A percentile compares a stretch with the other conserved stretches of the same genome.
Conservation (phyloP, 225 moss, liverwort and hornwort species). For the Ulota crispa region DNA sequence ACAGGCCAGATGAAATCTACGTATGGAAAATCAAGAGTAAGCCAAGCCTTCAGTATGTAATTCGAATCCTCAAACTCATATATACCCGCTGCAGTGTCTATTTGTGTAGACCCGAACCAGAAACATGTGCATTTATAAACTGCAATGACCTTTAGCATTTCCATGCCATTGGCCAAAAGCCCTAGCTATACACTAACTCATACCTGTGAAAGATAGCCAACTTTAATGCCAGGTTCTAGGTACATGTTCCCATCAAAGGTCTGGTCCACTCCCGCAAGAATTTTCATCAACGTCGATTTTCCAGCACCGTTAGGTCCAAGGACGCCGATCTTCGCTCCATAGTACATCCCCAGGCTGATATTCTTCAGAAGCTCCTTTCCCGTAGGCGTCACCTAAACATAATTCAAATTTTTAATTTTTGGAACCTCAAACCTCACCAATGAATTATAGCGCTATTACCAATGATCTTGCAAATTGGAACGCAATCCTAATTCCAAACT, state of each 20-base stretch:
- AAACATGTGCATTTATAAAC: neutral
- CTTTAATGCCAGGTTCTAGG: slow-evolving; percentile 75
- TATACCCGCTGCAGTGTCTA: neutral
- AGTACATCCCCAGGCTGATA: slow-evolving; percentile 94
- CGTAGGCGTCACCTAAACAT: slow-evolving; percentile 75
- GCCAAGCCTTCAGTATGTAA: neutral
- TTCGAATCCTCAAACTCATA: neutral
- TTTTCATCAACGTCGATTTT: slow-evolving; percentile 82
- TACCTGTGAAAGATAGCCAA: slow-evolving; percentile 91
- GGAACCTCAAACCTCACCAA: neutral
- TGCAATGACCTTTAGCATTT: neutral
- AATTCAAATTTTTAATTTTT: neutral
- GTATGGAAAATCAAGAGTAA: neutral
- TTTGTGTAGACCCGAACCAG: neutral
- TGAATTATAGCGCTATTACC: neutral
- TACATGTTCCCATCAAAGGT: slow-evolving; percentile 79
- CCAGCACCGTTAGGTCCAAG: slow-evolving; percentile 94
- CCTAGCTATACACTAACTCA: neutral
- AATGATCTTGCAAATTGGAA: neutral
- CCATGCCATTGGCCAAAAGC: neutral
- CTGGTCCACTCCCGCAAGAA: slow-evolving; percentile 87
- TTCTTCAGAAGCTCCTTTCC: slow-evolving; percentile 91
- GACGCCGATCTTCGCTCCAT: slow-evolving; percentile 95
- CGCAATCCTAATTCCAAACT: neutral
- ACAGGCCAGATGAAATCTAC: slow-evolving; percentile 1